These are phyloP conservation scores for Suillus occidentalis DNA, from an alignment of 768 basidiomycete genomes.

Conservation along the genomic window DNA sequence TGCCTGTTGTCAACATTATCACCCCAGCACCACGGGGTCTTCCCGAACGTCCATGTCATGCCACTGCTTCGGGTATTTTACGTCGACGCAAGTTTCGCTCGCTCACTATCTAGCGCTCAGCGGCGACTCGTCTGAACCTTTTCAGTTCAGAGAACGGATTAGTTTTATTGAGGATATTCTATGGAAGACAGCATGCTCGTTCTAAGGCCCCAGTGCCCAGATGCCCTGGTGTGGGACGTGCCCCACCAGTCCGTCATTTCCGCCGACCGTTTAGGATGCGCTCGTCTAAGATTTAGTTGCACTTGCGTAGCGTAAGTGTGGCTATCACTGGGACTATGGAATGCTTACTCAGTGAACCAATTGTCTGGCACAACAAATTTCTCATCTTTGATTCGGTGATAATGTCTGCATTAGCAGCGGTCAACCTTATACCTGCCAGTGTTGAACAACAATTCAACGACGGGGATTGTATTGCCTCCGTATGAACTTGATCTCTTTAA, in stretches of 20 bases:
- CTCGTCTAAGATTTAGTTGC: too few relatives aligned
- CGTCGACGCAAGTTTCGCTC: background rate
- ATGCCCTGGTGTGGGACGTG: background rate
- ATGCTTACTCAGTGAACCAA: background rate
- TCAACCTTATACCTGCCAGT: background rate
- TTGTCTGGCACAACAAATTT: background rate
- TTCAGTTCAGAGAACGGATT: background rate
- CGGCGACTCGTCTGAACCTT: background rate
- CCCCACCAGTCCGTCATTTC: too few relatives aligned
- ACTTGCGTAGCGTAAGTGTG: too few relatives aligned
- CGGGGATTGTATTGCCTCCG: background rate
- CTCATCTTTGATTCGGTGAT: background rate
- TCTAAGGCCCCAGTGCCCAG: background rate
- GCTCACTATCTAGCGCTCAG: background rate
- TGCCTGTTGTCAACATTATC: background rate
- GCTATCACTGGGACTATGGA: too few relatives aligned
- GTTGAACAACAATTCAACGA: background rate
- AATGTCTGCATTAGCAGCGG: background rate
- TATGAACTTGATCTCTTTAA: background rate
- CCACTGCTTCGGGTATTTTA: background rate
- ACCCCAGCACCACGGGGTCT: background rate
- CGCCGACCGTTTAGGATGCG: too few relatives aligned
- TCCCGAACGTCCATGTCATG: background rate
- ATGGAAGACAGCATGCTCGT: background rate
- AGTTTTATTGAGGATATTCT: background rate